phyloP scores from a whole-genome alignment of 192 early-diverging fungal genomes.

The Obelidium mucronatum region DNA sequence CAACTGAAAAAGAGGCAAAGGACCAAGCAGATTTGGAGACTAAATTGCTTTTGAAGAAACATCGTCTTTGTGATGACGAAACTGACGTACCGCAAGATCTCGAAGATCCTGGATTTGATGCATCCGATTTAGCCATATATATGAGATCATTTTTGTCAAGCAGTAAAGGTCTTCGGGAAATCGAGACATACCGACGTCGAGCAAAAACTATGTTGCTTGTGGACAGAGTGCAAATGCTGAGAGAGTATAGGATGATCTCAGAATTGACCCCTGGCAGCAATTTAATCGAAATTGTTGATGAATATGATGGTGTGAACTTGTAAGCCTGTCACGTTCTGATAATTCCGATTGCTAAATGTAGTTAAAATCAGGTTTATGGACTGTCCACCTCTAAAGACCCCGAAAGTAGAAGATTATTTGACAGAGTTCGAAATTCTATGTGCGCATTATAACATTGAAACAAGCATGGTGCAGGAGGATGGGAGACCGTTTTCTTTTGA shows the following conservation, averaged over 20 bases:
- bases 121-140: slow-evolving; percentile 48
- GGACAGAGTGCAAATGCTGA: slow-evolving; percentile 51
- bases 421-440: slow-evolving; percentile 61
- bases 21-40: slow-evolving; percentile 32
- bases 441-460: slow-evolving; percentile 51
- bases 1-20: slow-evolving; percentile 24
- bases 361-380: slow-evolving; percentile 54
- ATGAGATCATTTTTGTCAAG: slow-evolving; percentile 43
- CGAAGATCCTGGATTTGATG: slow-evolving; percentile 32
- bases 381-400: slow-evolving; percentile 43
- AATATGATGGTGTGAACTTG: slow-evolving; percentile 56
- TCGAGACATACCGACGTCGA: slow-evolving; percentile 3
- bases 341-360: background rate
- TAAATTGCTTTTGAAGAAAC: slow-evolving; percentile 37
- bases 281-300: slow-evolving; percentile 36
- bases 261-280: slow-evolving; percentile 45
- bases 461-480: slow-evolving; percentile 60
- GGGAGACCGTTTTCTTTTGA: slow-evolving; percentile 65
- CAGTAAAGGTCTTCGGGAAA: background rate
- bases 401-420: slow-evolving; percentile 62
- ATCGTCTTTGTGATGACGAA: slow-evolving; percentile 43
- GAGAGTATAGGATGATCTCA: slow-evolving; percentile 52
- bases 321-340: no score
- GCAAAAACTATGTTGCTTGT: slow-evolving; percentile 44
- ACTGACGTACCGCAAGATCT: slow-evolving; percentile 44